Conservation (phyloP, 2,329 filamentous ascomycete species). For the Fusarium torulosum region DNA sequence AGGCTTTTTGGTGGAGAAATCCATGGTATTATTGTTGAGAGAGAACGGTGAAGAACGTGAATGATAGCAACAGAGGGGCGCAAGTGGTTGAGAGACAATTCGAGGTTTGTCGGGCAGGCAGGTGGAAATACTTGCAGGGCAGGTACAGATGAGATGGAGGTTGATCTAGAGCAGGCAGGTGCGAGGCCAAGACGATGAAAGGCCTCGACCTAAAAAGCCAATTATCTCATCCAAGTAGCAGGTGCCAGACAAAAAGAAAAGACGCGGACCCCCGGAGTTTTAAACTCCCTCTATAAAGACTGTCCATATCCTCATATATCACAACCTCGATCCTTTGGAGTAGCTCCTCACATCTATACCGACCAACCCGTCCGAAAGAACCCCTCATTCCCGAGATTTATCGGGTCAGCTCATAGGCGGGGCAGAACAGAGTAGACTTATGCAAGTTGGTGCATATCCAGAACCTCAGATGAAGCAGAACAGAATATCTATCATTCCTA, state of each 20-base stretch:
- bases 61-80: background rate
- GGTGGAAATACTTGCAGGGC: background rate
- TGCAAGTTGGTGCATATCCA: conserved; percentile 25
- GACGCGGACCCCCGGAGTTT: conserved; percentile 25
- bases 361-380: conserved; percentile 18
- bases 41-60: background rate
- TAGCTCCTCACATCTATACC: conserved; percentile 12
- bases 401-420: conserved; percentile 46
- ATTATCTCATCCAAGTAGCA: background rate
- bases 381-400: conserved; percentile 41
- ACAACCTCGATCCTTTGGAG: conserved; percentile 20
- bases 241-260: conserved; percentile 2
- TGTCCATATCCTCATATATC: conserved; percentile 31
- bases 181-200: background rate
- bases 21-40: conserved; percentile 18
- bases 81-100: conserved; percentile 2
- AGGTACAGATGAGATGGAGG: conserved; percentile 4
- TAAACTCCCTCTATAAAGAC: conserved; percentile 14
- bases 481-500: background rate
- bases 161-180: conserved; percentile 5
- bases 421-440: conserved; percentile 26
- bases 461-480: conserved; percentile 9
- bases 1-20: conserved; percentile 28
- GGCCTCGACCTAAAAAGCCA: background rate
- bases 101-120: background rate